Evolutionary conservation across 1,284 basidiomycete species (phyloP), one percentile per base, ranked within the genome.

Genomic region (Ceratobasidium sp.): DNA sequence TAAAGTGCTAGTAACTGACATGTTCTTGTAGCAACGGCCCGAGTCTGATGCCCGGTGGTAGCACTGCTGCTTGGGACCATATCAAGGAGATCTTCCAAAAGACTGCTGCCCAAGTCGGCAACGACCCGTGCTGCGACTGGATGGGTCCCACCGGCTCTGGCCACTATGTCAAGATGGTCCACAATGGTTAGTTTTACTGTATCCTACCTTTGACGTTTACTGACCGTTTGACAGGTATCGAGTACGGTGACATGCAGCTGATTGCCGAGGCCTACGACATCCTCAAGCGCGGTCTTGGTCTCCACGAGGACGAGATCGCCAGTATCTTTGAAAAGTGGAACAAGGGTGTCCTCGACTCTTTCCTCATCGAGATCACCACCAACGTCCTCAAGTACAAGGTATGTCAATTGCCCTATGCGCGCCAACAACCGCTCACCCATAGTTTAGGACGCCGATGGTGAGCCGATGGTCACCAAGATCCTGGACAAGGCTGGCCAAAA

Each of bases 211-310:
- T 66, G 58, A 37, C 49, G 71, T 69, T 76, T 39, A 34, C 48
- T 48, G 69, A 61, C 65, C 16, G 74, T 58, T 74, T 65, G 49
- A 54, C 37, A 93, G 92, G 95, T 87, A 98, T 98, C 83, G 96
- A 98, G 84, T 99, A 99, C 84, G 98, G 98, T 84, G 98, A 99
- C 86, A 99, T 99, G 98, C 98, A 99, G 85, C 87, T 99, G 82
- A 99, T 99, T 80, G 94, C 95, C 79, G 98, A 99, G 85, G 95
- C 93, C 22, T 98, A 98, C 83, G 96, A 98, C 83, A 98, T 99
- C 84, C 91, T 99, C 82, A 98, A 97, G 84, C 93, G 95, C 80
- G 98, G 97, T 79, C 91, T 99, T 79, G 94, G 92, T 78, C 87
- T 98, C 77, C 75, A 82, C 49, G 93, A 95, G 80, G 86, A 87